phyloP scores from a whole-genome alignment of 73 alveolate species.

The Uronychia setigera region DNA sequence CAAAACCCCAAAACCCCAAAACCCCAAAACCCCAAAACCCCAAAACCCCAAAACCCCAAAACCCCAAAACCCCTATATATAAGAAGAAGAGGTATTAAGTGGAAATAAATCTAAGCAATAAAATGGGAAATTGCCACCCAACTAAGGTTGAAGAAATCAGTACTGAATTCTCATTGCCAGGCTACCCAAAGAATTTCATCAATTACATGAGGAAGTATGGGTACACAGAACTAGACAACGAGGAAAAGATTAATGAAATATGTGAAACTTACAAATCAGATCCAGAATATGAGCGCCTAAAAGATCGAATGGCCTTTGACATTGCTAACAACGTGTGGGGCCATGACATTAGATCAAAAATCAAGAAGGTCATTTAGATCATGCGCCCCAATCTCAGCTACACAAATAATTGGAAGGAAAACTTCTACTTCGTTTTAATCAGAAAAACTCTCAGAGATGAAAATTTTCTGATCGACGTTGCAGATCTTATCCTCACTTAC shows the following conservation, averaged over 20 bases:
- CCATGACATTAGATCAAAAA: background rate
- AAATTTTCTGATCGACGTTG: background rate
- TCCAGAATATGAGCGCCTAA: background rate
- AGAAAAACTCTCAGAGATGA: background rate
- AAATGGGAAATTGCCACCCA: too few species aligned
- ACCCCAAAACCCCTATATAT: slow-evolving; percentile 21
- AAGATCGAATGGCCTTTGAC: background rate
- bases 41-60: slow-evolving; percentile 21
- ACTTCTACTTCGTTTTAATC: background rate
- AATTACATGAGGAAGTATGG: too few species aligned
- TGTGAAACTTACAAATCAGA: too few species aligned
- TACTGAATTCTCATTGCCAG: too few species aligned
- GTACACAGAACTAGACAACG: too few species aligned
- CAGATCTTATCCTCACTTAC: background rate
- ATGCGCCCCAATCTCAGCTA: background rate
- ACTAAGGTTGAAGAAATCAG: too few species aligned
- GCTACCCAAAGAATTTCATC: too few species aligned
- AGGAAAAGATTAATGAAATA: too few species aligned
- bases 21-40: too few species aligned
- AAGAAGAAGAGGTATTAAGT: background rate
- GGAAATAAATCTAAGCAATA: background rate
- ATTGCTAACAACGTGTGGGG: background rate
- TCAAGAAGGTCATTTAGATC: background rate
- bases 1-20: too few species aligned
- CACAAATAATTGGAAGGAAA: background rate